Base-by-base conservation (phyloP, 805 yeast genomes). In the Maudiozyma turicensis region DNA sequence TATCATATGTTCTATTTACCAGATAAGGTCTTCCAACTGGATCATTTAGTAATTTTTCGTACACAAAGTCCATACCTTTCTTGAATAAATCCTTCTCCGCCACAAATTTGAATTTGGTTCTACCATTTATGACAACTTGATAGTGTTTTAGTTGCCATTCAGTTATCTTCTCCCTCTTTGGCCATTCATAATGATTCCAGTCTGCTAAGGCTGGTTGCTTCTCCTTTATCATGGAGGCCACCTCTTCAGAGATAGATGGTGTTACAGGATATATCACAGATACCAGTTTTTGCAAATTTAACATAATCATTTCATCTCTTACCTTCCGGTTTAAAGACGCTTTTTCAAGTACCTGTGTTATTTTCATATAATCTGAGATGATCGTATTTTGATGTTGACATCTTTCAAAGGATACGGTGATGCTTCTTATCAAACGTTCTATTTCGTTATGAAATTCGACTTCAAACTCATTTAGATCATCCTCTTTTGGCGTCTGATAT, bases 321-420 rank as follows among this genome's bases (percentile, higher is more conserved):
- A 78, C 66, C 1, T 61, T 54, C 0, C 66, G 56, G 6, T 67
- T 59, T 37, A 73, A 72, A 3, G 71, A 41, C 0, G 76, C 73
- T 2, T 61, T 53, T 2, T 64, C 58, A 14, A 86, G 56, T 1
- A 71, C 55, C 56, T 81, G 78, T 9, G 95, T 84, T 45, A 82
- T 64, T 59, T 89, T 93, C 96, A 89, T 91, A 59, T 80, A 84
- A 61, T 89, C 95, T 0, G 97, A 86, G 28, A 93, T 77, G 1
- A 88, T 81, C 0, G 96, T 90, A 64, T 93, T 91, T 62, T 91
- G 70, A 0, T 89, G 73, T 30, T 84, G 66, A 0, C 78, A 74
- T 0, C 67, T 70, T 26, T 72, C 78, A 48, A 86, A 77, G 0
- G 96, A 79, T 7, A 70, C 72, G 13, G 84, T 76, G 8, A 88